Percentiles rank a stretch among this genome's conserved stretches.
Evolutionary conservation across 1,139 yeast genomes (phyloP).

Genomic region (Ogataea hybrid): DNA sequence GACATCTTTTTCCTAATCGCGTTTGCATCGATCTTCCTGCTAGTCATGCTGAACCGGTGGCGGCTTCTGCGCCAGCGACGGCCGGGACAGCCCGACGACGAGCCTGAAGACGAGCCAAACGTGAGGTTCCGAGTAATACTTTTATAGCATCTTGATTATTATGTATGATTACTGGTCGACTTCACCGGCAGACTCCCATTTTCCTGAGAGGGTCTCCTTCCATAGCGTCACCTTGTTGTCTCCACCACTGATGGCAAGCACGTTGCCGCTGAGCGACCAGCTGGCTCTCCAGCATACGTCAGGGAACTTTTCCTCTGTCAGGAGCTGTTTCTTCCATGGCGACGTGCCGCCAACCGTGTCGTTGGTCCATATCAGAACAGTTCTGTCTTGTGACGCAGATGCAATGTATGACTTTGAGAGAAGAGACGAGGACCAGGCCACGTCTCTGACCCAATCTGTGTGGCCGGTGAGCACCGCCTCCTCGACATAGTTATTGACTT

Average conservation of each 20-base stretch:
- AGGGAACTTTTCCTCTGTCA: slow-evolving; percentile 82
- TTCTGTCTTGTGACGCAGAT: slow-evolving; percentile 96
- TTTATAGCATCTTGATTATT: slow-evolving; percentile 12
- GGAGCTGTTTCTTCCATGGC: slow-evolving; percentile 72
- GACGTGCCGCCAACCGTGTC: slow-evolving; percentile 45
- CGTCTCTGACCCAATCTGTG: slow-evolving; percentile 98
- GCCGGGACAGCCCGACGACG: slow-evolving; percentile 5
- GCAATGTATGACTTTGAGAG: slow-evolving; percentile 88
- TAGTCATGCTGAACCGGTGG: slow-evolving; percentile 21
- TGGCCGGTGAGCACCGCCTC: slow-evolving; percentile 87
- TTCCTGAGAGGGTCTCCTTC: slow-evolving; percentile 92
- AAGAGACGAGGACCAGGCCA: slow-evolving; percentile 95
- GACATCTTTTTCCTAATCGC: slow-evolving; percentile 19
- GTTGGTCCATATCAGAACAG: slow-evolving; percentile 91
- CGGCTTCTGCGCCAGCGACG: slow-evolving; percentile 16
- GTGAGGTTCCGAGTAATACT: slow-evolving; percentile 28
- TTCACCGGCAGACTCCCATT: slow-evolving; percentile 96
- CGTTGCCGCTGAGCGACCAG: slow-evolving; percentile 95
- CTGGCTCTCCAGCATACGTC: slow-evolving; percentile 99
- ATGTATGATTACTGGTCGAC: slow-evolving; percentile 60
- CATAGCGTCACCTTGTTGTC: slow-evolving; percentile 94
- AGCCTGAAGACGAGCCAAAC: slow-evolving; percentile 10
- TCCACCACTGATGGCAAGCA: slow-evolving; percentile 94
- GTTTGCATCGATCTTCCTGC: slow-evolving; percentile 15
- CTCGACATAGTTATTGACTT: slow-evolving; percentile 56